Evolutionary conservation across 1,139 yeast species (phyloP).

Genomic region (Saccharomyces hybrid): DNA sequence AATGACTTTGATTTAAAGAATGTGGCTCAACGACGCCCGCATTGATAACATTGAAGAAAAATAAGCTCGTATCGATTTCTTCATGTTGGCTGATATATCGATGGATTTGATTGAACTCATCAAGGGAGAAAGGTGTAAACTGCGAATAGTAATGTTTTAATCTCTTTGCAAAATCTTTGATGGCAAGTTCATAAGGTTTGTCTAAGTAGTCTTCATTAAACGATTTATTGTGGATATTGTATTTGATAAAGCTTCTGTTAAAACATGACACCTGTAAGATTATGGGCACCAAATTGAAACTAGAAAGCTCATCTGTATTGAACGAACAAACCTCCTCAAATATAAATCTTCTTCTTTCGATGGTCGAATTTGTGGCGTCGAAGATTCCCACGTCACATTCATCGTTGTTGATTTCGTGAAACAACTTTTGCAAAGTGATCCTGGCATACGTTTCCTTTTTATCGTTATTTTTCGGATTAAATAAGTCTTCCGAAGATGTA

Average conservation of each 20-base stretch:
- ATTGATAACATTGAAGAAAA: slow-evolving; percentile 18
- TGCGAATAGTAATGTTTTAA: slow-evolving; percentile 46
- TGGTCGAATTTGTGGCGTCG: slow-evolving; percentile 66
- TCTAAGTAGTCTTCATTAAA: slow-evolving; percentile 47
- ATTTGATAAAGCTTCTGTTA: slow-evolving; percentile 38
- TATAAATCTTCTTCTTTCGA: slow-evolving; percentile 40
- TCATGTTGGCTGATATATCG: neutral
- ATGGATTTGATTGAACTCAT: slow-evolving; percentile 35
- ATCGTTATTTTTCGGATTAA: slow-evolving; percentile 38
- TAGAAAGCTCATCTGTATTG: slow-evolving; percentile 17
- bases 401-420: slow-evolving; percentile 39
- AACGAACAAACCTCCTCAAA: slow-evolving; percentile 23
- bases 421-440: slow-evolving; percentile 45
- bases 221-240: slow-evolving; percentile 57
- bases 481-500: slow-evolving; percentile 37
- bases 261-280: slow-evolving; percentile 42
- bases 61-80: slow-evolving; percentile 10
- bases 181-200: slow-evolving; percentile 42
- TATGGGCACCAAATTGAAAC: slow-evolving; percentile 30
- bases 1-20: slow-evolving; percentile 1
- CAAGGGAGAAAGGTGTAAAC: slow-evolving; percentile 47
- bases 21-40: slow-evolving; percentile 10
- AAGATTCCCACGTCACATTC: slow-evolving; percentile 51
- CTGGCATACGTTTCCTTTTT: slow-evolving; percentile 55
- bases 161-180: slow-evolving; percentile 53